These are phyloP conservation scores for Aspergillus sp. DNA, from an alignment of 2,329 filamentous ascomycete species.

Conservation along the genomic window DNA sequence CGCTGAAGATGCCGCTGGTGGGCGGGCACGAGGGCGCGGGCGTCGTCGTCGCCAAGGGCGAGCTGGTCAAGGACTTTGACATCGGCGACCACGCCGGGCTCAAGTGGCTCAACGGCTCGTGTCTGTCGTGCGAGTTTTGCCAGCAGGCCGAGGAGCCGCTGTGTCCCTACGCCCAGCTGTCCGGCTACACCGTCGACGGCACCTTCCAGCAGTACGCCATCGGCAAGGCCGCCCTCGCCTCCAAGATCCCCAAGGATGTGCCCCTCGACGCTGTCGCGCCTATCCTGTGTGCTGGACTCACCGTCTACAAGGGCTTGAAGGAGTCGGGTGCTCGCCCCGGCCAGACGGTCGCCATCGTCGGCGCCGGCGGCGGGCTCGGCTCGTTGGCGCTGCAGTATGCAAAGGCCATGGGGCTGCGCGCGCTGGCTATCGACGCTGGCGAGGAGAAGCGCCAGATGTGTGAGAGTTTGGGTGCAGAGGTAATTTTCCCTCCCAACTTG, in stretches of 20 bases:
- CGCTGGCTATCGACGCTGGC: constrained; percentile 79
- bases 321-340: constrained; percentile 73
- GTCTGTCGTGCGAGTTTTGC: constrained; percentile 81
- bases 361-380: constrained; percentile 80
- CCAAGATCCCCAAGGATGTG: constrained; percentile 74
- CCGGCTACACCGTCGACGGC: constrained; percentile 90
- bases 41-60: constrained; percentile 74
- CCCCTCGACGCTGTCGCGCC: constrained; percentile 75
- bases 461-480: constrained; percentile 64
- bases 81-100: constrained; percentile 84
- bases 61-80: constrained; percentile 72
- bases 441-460: constrained; percentile 72
- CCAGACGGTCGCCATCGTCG: constrained; percentile 78
- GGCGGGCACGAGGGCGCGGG: constrained; percentile 80
- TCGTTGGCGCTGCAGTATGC: constrained; percentile 82
- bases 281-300: constrained; percentile 80
- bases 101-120: constrained; percentile 90
- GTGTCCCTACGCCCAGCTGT: constrained; percentile 70
- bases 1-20: constrained; percentile 78
- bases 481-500: constrained; percentile 2
- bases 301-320: constrained; percentile 89
- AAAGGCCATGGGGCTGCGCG: constrained; percentile 79
- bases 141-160: constrained; percentile 77
- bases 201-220: constrained; percentile 91
- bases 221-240: constrained; percentile 81